Base-by-base conservation (phyloP, 2,329 filamentous ascomycete genomes). In the Alternaria hordeiaustralica region DNA sequence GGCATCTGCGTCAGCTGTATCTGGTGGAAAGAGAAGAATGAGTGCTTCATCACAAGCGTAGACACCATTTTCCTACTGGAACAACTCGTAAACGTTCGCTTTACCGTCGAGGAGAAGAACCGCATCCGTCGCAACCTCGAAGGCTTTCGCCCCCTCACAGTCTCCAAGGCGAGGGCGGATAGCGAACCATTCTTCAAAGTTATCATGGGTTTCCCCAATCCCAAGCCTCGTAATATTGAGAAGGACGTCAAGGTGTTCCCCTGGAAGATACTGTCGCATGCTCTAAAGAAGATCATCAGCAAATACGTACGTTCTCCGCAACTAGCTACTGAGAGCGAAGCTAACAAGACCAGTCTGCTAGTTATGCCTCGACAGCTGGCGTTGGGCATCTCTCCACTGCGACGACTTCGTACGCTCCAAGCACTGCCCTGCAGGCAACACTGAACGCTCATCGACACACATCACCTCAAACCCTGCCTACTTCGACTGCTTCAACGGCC, bases 161-260 rank as follows among this genome's bases (percentile, higher is more conserved):
- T 99, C 18, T 97, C 94, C 71, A 99, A 99, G 81, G 89, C 90
- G 61, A 97, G 97, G 82, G 77, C 89, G 1, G 95, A 98, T 63
- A 97, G 92, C 78, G 95, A 98, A 79, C 93, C 96, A 59, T 98
- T 98, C 81, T 98, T 98, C 89, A 97, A 97, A 83, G 87, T 97
- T 73, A 98, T 99, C 82, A 99, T 99, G 96, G 93, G 89, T 2
- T 98, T 98, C 77, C 93, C 94, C 12, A 92, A 91, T 64, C 96
- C 96, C 2, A 98, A 98, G 82, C 96, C 96, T 18, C 88, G 96
- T 66, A 97, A 98, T 77, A 99, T 99, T 69, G 96, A 98, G 84
- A 99, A 99, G 83, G 95, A 98, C 75, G 94, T 99, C 77, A 99
- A 99, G 83, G 96, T 98, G 12, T 99, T 98, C 76, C 91, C 94